A percentile compares a stretch with the other conserved stretches of the same genome.
phyloP scores from a whole-genome alignment of 78 protist genomes.

The Dictyostelium purpureum region DNA sequence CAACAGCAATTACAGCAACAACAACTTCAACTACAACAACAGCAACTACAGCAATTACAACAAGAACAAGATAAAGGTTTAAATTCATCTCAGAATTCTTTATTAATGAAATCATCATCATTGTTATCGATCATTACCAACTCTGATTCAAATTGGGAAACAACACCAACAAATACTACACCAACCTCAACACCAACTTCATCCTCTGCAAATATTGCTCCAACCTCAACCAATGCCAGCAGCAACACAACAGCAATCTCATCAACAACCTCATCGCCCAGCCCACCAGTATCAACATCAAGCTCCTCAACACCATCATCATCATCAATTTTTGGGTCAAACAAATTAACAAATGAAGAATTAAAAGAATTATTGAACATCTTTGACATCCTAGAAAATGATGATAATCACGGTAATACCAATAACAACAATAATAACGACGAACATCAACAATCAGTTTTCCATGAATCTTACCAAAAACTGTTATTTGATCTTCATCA shows the following conservation, averaged over 20 bases:
- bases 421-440: not conserved
- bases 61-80: not conserved
- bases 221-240: not conserved
- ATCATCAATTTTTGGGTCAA: not conserved
- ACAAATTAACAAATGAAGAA: constrained; percentile 14
- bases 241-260: not conserved
- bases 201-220: not conserved
- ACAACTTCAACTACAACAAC: not conserved
- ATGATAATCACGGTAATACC: no score
- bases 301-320: not conserved
- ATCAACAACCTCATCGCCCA: no score
- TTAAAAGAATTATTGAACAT: constrained; percentile 4
- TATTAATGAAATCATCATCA: not conserved
- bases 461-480: constrained; percentile 27
- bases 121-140: constrained; percentile 1
- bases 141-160: not conserved
- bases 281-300: not conserved
- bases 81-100: not conserved
- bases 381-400: constrained; percentile 5
- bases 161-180: not conserved
- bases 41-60: not conserved
- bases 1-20: constrained; percentile 3
- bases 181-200: not conserved
- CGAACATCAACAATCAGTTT: not conserved
- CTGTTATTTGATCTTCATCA: constrained; percentile 57